Evolutionary conservation across 192 early-diverging fungal genomes (phyloP), one percentile per base, ranked within the genome.

Genomic region (Chytriomyces sp.): DNA sequence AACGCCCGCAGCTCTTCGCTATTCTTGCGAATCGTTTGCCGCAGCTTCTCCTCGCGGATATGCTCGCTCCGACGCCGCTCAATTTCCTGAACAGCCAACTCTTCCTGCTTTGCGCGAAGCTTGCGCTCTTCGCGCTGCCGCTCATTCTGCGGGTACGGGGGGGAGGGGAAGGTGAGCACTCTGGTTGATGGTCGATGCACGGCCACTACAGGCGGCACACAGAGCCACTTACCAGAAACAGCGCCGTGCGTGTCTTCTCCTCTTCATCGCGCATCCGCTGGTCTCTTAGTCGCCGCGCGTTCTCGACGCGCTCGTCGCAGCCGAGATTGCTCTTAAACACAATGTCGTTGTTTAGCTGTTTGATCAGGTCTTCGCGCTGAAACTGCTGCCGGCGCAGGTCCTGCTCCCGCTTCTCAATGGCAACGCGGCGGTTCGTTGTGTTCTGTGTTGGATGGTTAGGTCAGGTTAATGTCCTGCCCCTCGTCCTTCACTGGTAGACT

Each of bases 11-110:
- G 75, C 73, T 88, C 87, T 8, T 70, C 59, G 72, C 80, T 81
- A 60, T 83, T 87, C 64, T 85, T 82, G n/a, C 78, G 76, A 39
- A 87, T 87, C 8, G 65, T 73, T 61, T 87, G 84, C 14, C 82
- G 76, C 58, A 79, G 56, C 73, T 87, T 87, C 54, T 83, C 80
- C 38, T 85, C 79, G 4, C 80, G 67, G 4, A 87, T 40, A 33
- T 77, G 71, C 39, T 83, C 64, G 22, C 70, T 62, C 26, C 76
- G 77, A 5, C 41, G 37, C 19, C 54, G 62, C 64, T 85, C 74
- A 37, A 75, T 67, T 61, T 77, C 78, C 34, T 72, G 39, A 3
- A 77, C 78, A 33, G 80, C 32, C 62, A 70, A 61, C 62, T 84
- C 72, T 41, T 85, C 80, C 44, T 76, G 60, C 57, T 61, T 28